A percentile compares a stretch with the other conserved stretches of the same genome.
Evolutionary conservation across 805 yeast genomes (phyloP).

Genomic region (Ogataea dorogensis): DNA sequence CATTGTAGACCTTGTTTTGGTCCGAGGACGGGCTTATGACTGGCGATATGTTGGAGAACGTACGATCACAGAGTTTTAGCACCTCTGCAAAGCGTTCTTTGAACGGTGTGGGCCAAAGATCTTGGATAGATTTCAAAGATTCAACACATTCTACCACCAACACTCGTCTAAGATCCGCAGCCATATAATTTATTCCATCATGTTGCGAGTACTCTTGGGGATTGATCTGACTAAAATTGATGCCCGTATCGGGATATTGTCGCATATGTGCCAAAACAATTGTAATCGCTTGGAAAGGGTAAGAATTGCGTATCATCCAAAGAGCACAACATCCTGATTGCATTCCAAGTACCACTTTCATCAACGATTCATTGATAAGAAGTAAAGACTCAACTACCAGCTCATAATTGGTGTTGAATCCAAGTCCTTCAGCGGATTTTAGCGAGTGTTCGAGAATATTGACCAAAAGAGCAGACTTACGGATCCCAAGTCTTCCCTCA

Average conservation of each 20-base stretch:
- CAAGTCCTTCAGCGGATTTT: slow-evolving; percentile 3
- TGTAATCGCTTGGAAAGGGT: slow-evolving; percentile 27
- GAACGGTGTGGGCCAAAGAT: slow-evolving; percentile 21
- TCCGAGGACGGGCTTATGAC: too few species aligned
- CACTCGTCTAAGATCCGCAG: slow-evolving; percentile 17
- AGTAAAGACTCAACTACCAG: slow-evolving; percentile 23
- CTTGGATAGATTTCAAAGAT: slow-evolving; percentile 5
- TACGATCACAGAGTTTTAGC: slow-evolving; percentile 7
- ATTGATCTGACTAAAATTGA: slow-evolving; percentile 15
- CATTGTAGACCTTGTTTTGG: background rate
- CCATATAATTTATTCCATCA: slow-evolving; percentile 11
- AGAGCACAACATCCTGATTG: slow-evolving; percentile 10
- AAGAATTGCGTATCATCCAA: slow-evolving; percentile 25
- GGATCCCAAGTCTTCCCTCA: slow-evolving; percentile 21
- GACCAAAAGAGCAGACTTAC: slow-evolving; percentile 21
- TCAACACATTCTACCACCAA: slow-evolving; percentile 16
- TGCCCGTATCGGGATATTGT: slow-evolving; percentile 9
- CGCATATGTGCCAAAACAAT: slow-evolving; percentile 22
- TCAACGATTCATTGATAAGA: slow-evolving; percentile 24
- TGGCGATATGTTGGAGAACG: background rate
- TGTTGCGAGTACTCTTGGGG: slow-evolving; percentile 16
- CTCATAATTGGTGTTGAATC: slow-evolving; percentile 12
- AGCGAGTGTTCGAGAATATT: slow-evolving; percentile 16
- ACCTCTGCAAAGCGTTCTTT: slow-evolving; percentile 19
- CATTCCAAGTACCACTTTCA: slow-evolving; percentile 20